Percentiles rank a stretch among this genome's conserved stretches.
Conservation (phyloP, 768 basidiomycete species). For the Kwoniella newhampshirensis region DNA sequence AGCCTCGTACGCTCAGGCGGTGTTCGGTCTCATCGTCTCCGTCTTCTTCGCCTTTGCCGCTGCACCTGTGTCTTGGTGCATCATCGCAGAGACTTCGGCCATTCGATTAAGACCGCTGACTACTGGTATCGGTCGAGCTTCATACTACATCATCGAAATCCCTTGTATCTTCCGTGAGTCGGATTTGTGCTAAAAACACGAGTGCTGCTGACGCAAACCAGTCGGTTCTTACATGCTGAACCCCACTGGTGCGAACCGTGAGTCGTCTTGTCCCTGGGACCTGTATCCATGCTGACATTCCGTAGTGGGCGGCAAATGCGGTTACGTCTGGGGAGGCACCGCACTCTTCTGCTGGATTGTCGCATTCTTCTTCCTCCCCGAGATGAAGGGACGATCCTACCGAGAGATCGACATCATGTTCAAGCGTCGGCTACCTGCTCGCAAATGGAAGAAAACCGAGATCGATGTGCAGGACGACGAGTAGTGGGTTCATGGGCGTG, state of each 20-base stretch:
- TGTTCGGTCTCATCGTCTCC: slow-evolving; percentile 40
- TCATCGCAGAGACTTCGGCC: slow-evolving; percentile 43
- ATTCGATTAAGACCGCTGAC: slow-evolving; percentile 41
- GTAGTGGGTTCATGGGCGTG: no score
- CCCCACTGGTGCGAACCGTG: slow-evolving; percentile 38
- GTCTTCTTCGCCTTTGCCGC: slow-evolving; percentile 40
- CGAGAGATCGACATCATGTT: slow-evolving; percentile 53
- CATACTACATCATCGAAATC: slow-evolving; percentile 46
- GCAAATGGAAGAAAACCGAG: slow-evolving; percentile 40
- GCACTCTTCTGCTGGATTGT: slow-evolving; percentile 22
- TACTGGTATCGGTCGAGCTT: slow-evolving; percentile 44
- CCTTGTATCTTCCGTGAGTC: slow-evolving; percentile 36
- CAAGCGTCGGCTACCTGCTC: slow-evolving; percentile 39
- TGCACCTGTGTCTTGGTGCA: slow-evolving; percentile 32
- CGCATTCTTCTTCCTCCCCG: slow-evolving; percentile 49
- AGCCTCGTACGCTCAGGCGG: slow-evolving; percentile 36
- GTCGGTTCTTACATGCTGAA: slow-evolving; percentile 44
- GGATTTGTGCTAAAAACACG: background rate
- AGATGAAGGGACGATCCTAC: slow-evolving; percentile 50
- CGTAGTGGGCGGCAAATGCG: slow-evolving; percentile 40
- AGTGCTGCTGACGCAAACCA: slow-evolving; percentile 8
- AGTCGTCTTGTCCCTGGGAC: background rate
- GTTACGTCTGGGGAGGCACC: slow-evolving; percentile 42
- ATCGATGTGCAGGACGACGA: slow-evolving; percentile 38
- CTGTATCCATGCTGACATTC: background rate